Evolutionary conservation across 1,139 yeast species (phyloP), one percentile per base, ranked within the genome.

Genomic region (Citeromyces siamensis): DNA sequence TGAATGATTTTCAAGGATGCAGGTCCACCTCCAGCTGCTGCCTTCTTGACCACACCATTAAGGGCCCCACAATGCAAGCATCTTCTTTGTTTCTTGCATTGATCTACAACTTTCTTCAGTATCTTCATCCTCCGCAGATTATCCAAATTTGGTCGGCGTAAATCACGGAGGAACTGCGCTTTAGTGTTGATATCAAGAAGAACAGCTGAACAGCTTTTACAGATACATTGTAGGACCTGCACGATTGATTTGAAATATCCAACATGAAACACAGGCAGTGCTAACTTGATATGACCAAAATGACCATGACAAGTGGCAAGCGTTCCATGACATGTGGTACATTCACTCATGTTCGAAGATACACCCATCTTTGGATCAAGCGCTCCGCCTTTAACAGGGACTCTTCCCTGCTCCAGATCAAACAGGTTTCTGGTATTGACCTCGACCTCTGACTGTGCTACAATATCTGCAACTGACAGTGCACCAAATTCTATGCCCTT

Each of bases 261-360:
- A 34, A 90, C 94, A 53, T 93, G 98, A 61, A 90, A 93, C 13
- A 88, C 97, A 2, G 99, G 99, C 36, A 93, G 64, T 0, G 97
- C 95, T 38, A 93, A 67, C 47, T 85, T 74, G 44, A 93, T 75
- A 52, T 93, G 95, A 33, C 99, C 99, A 56, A 93, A 93, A 60
- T 93, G 99, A 38, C 99, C 99, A 59, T 90, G 96, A 56, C 99
- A 93, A 2, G 94, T 74, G 0, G 95, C 95, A 49, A 93, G 63
- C 48, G 78, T 78, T 6, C 97, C 97, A 48, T 77, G 86, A 60
- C 99, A 93, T 0, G 97, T 93, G 12, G 73, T 56, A 64, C 98
- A 93, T 52, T 82, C 94, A 18, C 75, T 65, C 21, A 81, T 62
- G 48, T 86, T 88, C 40, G 93, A 76, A 5, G 95, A 84, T 10